Conservation (phyloP, 331 rosid species). For the Arachis monticola region DNA sequence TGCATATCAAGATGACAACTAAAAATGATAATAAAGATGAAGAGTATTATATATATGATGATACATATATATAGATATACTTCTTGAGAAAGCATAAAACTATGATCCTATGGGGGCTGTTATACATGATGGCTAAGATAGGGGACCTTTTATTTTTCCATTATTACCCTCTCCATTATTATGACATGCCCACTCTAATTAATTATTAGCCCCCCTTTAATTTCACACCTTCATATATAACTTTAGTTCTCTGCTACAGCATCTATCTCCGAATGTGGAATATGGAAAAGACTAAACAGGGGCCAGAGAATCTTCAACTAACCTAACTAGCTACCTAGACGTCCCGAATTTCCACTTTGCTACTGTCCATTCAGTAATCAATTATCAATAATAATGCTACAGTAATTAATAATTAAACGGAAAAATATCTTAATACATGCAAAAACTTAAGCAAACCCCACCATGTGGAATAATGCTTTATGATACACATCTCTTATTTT, state of each 20-base stretch:
- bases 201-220: slow-evolving; percentile 33
- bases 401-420: too few species aligned
- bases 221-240: slow-evolving; percentile 40
- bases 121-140: slow-evolving; percentile 44
- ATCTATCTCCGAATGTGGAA: neutral
- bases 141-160: slow-evolving; percentile 52
- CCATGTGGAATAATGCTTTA: too few species aligned
- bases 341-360: slow-evolving; percentile 14
- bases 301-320: slow-evolving; percentile 7
- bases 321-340: neutral
- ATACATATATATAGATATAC: neutral
- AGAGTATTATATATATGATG: slow-evolving; percentile 23
- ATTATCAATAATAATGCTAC: too few species aligned
- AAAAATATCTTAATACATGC: too few species aligned
- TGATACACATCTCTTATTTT: too few species aligned
- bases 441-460: too few species aligned
- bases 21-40: slow-evolving; percentile 40
- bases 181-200: slow-evolving; percentile 47
- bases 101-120: slow-evolving; percentile 45
- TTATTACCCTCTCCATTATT: slow-evolving; percentile 51
- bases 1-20: slow-evolving; percentile 34
- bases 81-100: slow-evolving; percentile 39
- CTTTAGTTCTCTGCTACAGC: slow-evolving; percentile 30
- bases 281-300: neutral
- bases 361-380: slow-evolving; percentile 11